Evolutionary conservation across 441 rosid genomes (phyloP), one percentile per base, ranked within the genome.

Genomic region (Capsella rubella): DNA sequence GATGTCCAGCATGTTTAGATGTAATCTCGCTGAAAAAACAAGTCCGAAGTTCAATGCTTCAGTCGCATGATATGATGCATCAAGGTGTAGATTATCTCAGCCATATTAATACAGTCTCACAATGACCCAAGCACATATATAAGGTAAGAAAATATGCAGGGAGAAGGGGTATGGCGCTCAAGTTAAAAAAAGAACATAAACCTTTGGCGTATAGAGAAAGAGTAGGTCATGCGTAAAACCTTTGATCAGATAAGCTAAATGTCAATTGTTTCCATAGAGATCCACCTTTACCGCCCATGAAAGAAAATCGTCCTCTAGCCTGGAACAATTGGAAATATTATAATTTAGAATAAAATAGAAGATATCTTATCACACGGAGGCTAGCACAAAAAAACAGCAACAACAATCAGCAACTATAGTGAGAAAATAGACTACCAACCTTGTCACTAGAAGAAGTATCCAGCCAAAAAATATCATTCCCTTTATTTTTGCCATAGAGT

Each of bases 231-330:
- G 76, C 69, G 52, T 76, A 84, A 81, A 76, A 91, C 99, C 98
- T 91, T 77, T 84, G 78, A 69, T 87, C 85, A 25, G 90, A 82
- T 78, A 95, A 84, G 82, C 85, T 87, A 83, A 82, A 95, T 37
- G 92, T 89, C 88, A 91, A 69, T 77, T 89, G 93, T 87, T 87
- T 91, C 99, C 97, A 95, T 73, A 95, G 97, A 60, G 93, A 82
- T 86, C 97, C 98, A 37, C 97, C 97, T 87, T 85, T 91, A 64
- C 92, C 91, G 39, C 99, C 99, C 96, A 95, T 90, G 81, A 91
- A 90, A 0, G 99, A 95, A 80, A 93, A 93, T 64, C 95, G 85
- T 14, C 97, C 98, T 83, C 98, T 86, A 78, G 79, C 84, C 98
- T 95, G 83, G 47, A 62, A 78, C 56, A 67, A 71, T 39, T 21